Evolutionary conservation across 257 asterid species (phyloP), one percentile per base, ranked within the genome.

Genomic region (Solanum gandarillasii): DNA sequence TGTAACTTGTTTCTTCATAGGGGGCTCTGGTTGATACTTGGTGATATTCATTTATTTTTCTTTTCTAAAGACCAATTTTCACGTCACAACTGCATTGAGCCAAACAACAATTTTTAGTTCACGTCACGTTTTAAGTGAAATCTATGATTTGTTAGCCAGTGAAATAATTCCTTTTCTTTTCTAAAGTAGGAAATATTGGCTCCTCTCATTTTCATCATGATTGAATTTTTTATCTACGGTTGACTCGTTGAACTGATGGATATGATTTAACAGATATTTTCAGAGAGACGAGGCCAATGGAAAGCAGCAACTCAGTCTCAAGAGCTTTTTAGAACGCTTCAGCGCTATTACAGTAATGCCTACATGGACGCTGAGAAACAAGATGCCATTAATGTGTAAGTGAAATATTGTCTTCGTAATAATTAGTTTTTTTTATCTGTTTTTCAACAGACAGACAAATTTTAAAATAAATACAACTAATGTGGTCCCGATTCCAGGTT

Each of bases 301-400:
- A 97, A 93, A 93, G 98, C 98, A 41, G 97, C 98, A n/a, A 95
- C 94, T 6, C 98, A 93, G 88, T 94, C 98, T 85, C 98, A 95
- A 89, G 98, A 95, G 91, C 88, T 95, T 52, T 85, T 97, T 72
- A 94, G 98, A 90, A 93, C 94, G 62, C 93, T 95, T 84, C 99
- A 95, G 84, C 99, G 99, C 39, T 94, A 90, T 90, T 95, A 93
- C 86, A 93, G 96, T 89, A 97, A 95, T 90, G 95, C 95, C 29
- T 97, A 94, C 91, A 94, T 95, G 98, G 99, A 97, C 88, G 96
- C 92, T 12, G 96, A 97, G 91, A 97, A 97, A 90, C 99, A 97
- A 90, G 98, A 94, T 78, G 95, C 99, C 84, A 97, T 97, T 60
- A 94, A 97, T 88, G 92, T 97, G 99, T 97, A 92, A 90, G 98